Conservation (phyloP, 2,329 filamentous ascomycete genomes). For the Calonectria hawksworthii region DNA sequence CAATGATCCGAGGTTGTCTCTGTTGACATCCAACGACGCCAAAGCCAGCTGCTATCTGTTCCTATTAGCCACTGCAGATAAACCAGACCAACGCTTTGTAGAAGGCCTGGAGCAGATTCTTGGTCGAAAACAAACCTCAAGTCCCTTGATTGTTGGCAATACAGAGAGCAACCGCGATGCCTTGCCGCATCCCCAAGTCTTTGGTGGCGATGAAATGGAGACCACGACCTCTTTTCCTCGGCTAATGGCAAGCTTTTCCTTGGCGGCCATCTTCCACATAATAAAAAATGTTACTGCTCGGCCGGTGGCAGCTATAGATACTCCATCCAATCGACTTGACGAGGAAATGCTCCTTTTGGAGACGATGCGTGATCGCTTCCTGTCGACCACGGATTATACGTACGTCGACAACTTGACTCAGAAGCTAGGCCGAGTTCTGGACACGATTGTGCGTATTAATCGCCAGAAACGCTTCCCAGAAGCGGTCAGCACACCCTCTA, state of each 20-base stretch:
- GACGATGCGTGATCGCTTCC: slow-evolving; percentile 39
- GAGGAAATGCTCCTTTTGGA: slow-evolving; percentile 45
- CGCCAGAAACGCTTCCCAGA: slow-evolving; percentile 37
- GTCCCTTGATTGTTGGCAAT: not conserved
- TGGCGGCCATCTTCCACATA: slow-evolving; percentile 41
- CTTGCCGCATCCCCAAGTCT: not conserved
- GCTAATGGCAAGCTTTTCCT: slow-evolving; percentile 38
- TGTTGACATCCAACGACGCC: slow-evolving; percentile 34
- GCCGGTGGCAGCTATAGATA: slow-evolving; percentile 33
- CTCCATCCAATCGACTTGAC: slow-evolving; percentile 30
- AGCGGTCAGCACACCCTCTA: slow-evolving; percentile 32
- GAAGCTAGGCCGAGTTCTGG: slow-evolving; percentile 38
- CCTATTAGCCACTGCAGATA: slow-evolving; percentile 35
- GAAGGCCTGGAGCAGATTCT: slow-evolving; percentile 35
- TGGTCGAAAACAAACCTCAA: slow-evolving; percentile 7
- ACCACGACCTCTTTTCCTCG: slow-evolving; percentile 30
- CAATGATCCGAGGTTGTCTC: slow-evolving; percentile 7
- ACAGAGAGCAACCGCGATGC: not conserved
- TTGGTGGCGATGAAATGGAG: slow-evolving; percentile 20
- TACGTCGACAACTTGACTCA: slow-evolving; percentile 35
- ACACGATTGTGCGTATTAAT: slow-evolving; percentile 33
- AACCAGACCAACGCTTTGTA: slow-evolving; percentile 29
- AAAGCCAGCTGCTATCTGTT: slow-evolving; percentile 43
- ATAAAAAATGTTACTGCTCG: slow-evolving; percentile 32
- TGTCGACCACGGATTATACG: slow-evolving; percentile 33